These are phyloP conservation scores for Remersonia thermophila DNA, from an alignment of 2,329 filamentous ascomycete species.

Conservation along the genomic window DNA sequence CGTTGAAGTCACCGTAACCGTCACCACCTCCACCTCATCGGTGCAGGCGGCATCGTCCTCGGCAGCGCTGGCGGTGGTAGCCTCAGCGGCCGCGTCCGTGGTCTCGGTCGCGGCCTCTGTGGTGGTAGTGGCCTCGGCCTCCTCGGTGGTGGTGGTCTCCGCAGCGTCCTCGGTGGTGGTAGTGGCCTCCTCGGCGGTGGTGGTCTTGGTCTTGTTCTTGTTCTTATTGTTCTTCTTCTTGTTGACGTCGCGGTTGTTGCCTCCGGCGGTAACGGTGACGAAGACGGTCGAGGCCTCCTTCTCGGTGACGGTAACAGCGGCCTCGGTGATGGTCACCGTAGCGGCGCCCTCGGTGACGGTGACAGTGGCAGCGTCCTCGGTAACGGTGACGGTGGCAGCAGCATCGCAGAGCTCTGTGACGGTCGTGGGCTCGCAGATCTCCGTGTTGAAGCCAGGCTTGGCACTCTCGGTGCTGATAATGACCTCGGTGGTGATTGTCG, in stretches of 20 bases:
- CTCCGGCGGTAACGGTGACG: constrained; percentile 8
- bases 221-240: constrained; percentile 1
- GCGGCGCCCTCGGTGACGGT: constrained; percentile 1
- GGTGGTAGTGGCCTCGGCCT: constrained; percentile 1
- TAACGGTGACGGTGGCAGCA: constrained; percentile 1
- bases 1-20: constrained; percentile 10
- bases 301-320: constrained; percentile 12
- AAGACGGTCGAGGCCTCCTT: constrained; percentile 13
- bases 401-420: not conserved
- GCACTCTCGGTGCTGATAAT: no score
- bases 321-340: constrained; percentile 9
- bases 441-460: not conserved
- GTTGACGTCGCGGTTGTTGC: not conserved
- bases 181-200: constrained; percentile 1
- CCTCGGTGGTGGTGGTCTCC: constrained; percentile 2
- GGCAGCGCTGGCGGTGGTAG: not conserved
- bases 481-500: constrained; percentile 5
- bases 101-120: not conserved
- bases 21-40: not conserved
- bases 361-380: not conserved
- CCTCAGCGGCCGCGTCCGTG: not conserved
- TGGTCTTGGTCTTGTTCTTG: not conserved
- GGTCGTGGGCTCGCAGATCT: not conserved
- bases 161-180: not conserved
- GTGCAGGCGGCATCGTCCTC: not conserved